These are phyloP conservation scores for Aspergillus diversus DNA, from an alignment of 495 filamentous ascomycete species.

Conservation along the genomic window DNA sequence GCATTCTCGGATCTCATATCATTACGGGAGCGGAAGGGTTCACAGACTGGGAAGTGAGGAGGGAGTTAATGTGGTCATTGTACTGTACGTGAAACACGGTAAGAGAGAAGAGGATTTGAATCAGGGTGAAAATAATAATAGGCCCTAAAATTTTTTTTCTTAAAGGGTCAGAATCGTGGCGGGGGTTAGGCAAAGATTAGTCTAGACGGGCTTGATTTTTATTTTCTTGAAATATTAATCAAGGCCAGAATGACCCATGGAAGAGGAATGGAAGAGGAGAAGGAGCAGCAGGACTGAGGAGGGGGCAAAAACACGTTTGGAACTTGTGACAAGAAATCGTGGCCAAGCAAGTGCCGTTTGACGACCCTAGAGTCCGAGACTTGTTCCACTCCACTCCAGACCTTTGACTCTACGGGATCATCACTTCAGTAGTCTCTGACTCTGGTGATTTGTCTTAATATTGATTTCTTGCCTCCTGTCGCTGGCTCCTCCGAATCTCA, in stretches of 20 bases:
- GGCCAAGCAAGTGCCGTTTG: not conserved
- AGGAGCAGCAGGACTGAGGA: not conserved
- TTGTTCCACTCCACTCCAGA: not conserved
- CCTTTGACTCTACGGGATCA: not conserved
- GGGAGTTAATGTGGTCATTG: constrained; percentile 12
- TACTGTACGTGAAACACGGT: constrained; percentile 15
- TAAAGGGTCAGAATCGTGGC: not conserved
- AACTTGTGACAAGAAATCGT: not conserved
- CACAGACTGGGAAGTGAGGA: constrained; percentile 10
- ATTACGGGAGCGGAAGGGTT: constrained; percentile 8
- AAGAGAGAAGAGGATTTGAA: not conserved
- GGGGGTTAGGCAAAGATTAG: constrained; percentile 10
- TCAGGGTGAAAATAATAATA: not conserved
- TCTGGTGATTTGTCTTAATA: not conserved
- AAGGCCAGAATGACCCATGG: constrained; percentile 6
- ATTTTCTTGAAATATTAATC: not conserved
- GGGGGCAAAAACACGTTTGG: constrained; percentile 1
- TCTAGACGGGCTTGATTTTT: not conserved
- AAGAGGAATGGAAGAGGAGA: constrained; percentile 7
- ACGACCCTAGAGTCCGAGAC: not conserved
- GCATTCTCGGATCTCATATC: constrained; percentile 37
- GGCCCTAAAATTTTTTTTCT: not conserved
- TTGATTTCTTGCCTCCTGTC: too few relatives aligned
- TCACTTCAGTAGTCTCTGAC: not conserved
- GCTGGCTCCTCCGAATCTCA: too few relatives aligned